A percentile compares a stretch with the other conserved stretches of the same genome.
Evolutionary conservation across 1,139 yeast species (phyloP).

Genomic region (Yamadazyma conglobata): DNA sequence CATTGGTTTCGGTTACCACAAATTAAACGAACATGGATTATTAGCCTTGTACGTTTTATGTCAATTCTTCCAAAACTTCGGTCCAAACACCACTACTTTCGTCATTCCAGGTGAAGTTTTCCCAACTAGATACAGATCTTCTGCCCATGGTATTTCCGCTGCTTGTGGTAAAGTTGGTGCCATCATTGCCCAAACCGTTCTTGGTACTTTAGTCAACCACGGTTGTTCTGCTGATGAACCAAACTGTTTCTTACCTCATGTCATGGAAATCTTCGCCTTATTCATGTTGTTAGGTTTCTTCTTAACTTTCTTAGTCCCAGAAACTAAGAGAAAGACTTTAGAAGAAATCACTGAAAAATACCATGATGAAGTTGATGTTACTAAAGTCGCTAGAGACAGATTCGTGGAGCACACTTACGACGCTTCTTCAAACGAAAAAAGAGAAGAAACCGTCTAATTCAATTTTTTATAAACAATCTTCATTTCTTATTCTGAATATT

Average conservation of each 20-base stretch:
- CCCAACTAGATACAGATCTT: slow-evolving; percentile 97
- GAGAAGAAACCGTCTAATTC: no score
- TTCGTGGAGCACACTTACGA: slow-evolving; percentile 31
- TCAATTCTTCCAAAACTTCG: slow-evolving; percentile 86
- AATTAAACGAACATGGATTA: slow-evolving; percentile 55
- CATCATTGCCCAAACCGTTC: slow-evolving; percentile 85
- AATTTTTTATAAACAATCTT: no score
- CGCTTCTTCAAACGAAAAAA: slow-evolving; percentile 18
- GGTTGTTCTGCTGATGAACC: slow-evolving; percentile 56
- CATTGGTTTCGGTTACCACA: slow-evolving; percentile 78
- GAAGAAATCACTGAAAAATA: slow-evolving; percentile 75
- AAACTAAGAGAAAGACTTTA: slow-evolving; percentile 84
- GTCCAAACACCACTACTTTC: slow-evolving; percentile 96
- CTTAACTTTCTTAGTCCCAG: slow-evolving; percentile 70
- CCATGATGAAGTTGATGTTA: slow-evolving; percentile 69
- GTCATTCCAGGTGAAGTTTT: slow-evolving; percentile 93
- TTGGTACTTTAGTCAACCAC: slow-evolving; percentile 81
- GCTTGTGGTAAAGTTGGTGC: slow-evolving; percentile 97
- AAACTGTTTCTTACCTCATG: slow-evolving; percentile 84
- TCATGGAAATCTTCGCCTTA: slow-evolving; percentile 87
- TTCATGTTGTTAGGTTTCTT: slow-evolving; percentile 80
- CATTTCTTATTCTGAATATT: no score
- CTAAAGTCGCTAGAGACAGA: slow-evolving; percentile 38
- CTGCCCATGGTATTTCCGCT: slow-evolving; percentile 97
- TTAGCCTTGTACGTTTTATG: slow-evolving; percentile 72